Conservation (phyloP, 495 filamentous ascomycete species). For the Penicillium taxi region DNA sequence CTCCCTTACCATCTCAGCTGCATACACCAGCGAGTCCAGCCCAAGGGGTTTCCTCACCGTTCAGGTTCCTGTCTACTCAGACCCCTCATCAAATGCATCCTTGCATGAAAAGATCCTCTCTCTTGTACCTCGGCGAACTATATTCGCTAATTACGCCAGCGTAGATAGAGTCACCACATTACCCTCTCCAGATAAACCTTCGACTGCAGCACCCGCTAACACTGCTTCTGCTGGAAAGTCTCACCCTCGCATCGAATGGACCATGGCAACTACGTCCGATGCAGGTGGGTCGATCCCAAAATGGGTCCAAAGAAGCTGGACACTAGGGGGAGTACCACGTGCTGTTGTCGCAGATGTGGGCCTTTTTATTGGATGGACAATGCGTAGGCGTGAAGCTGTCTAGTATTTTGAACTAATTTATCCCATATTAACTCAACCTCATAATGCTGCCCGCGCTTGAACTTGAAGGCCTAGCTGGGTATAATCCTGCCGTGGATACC, state of each 20-base stretch:
- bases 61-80: slow-evolving; percentile 44
- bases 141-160: slow-evolving; percentile 50
- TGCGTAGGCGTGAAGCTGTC: slow-evolving; percentile 18
- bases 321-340: slow-evolving; percentile 51
- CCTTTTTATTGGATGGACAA: slow-evolving; percentile 56
- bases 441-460: too few relatives aligned
- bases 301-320: slow-evolving; percentile 52
- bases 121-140: slow-evolving; percentile 30
- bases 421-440: too few relatives aligned
- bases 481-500: too few relatives aligned
- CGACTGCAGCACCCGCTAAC: not conserved
- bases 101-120: slow-evolving; percentile 24
- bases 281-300: slow-evolving; percentile 57
- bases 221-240: not conserved
- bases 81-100: slow-evolving; percentile 22
- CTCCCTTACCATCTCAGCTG: slow-evolving; percentile 28
- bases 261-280: slow-evolving; percentile 65
- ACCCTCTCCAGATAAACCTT: slow-evolving; percentile 5
- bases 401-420: too few relatives aligned
- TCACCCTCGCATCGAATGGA: slow-evolving; percentile 49
- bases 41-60: slow-evolving; percentile 44
- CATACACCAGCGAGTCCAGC: slow-evolving; percentile 4
- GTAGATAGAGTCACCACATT: slow-evolving; percentile 49
- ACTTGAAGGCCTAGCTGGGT: too few relatives aligned
- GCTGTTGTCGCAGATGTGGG: slow-evolving; percentile 66